Base-by-base conservation (phyloP, 83 land plant species). In the Diphasiastrum complanatum region DNA sequence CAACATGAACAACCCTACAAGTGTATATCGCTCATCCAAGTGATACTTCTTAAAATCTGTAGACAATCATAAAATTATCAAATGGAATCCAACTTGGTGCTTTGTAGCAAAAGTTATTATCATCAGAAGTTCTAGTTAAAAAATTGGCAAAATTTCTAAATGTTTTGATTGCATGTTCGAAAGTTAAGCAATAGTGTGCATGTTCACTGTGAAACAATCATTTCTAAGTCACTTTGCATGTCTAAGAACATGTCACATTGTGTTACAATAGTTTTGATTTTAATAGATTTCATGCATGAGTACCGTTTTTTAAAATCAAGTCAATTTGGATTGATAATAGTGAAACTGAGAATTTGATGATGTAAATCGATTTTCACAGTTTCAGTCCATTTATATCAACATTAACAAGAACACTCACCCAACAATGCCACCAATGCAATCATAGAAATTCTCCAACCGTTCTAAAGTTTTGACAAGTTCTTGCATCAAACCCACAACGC, bases 371-470 rank as follows among this genome's bases (percentile, higher is more conserved):
- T 8, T 26, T 5, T 5, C 28, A 2, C 29, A 2, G 3, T 26
- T 43, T 4, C 65, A 0, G 46, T 25, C 29, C 8, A 24, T 31
- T 26, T 30, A 16, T 45, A 28, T 27, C 62, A 5, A 43, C 20
- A 1, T 45, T 12, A 46, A 50, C 12, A 20, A 32, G 29, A 10
- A 46, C 24, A 26, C 72, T 69, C 54, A 93, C 98, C 98, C 98
- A 50, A 93, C 76, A 31, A 93, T 88, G 20, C 98, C 98, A 16
- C 98, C 98, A 61, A 93, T 78, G 72, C 91, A 85, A 68, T 93
- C 88, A 70, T 93, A 93, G 62, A 93, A 93, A 63, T 61, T 30
- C 37, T 93, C 98, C 52, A 88, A 50, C 33, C 81, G 75, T 31
- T 61, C 82, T 35, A 93, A 73, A 11, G 65, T 75, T 69, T 50